Percentiles rank a stretch among this genome's conserved stretches.
Conservation (phyloP, 371 early-diverging fungal species). For the Sporodiniella umbellata region DNA sequence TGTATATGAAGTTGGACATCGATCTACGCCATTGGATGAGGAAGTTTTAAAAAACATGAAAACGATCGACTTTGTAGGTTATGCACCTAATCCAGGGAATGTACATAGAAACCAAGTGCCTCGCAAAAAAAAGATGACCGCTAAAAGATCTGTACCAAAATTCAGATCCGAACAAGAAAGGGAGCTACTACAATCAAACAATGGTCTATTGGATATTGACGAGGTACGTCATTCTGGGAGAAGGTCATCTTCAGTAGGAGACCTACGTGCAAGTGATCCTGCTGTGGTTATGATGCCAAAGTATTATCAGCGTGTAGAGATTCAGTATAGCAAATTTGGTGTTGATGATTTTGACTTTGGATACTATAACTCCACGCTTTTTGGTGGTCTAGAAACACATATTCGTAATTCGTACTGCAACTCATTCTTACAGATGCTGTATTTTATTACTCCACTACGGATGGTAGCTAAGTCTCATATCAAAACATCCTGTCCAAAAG, state of each 20-base stretch:
- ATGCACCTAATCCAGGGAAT: slow-evolving; percentile 81
- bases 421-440: slow-evolving; percentile 83
- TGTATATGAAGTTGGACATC: slow-evolving; percentile 65
- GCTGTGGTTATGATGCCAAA: slow-evolving; percentile 56
- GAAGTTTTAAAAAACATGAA: slow-evolving; percentile 76
- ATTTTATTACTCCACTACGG: slow-evolving; percentile 65
- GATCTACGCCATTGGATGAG: slow-evolving; percentile 67
- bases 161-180: slow-evolving; percentile 84
- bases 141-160: slow-evolving; percentile 66
- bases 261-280: slow-evolving; percentile 27
- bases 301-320: slow-evolving; percentile 75
- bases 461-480: slow-evolving; percentile 74
- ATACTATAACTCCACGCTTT: slow-evolving; percentile 83
- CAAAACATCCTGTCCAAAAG: slow-evolving; percentile 61
- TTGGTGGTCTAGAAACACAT: slow-evolving; percentile 89
- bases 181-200: slow-evolving; percentile 52
- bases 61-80: slow-evolving; percentile 88
- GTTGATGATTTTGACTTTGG: slow-evolving; percentile 97
- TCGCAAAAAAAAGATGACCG: slow-evolving; percentile 35
- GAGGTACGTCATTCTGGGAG: slow-evolving; percentile 24
- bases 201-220: slow-evolving; percentile 25
- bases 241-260: slow-evolving; percentile 39
- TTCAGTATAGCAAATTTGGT: slow-evolving; percentile 87
- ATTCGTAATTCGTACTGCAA: slow-evolving; percentile 89
- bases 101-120: slow-evolving; percentile 75